These are phyloP conservation scores for Parsonsia alboflavescens DNA, from an alignment of 257 asterid genomes.

Conservation along the genomic window DNA sequence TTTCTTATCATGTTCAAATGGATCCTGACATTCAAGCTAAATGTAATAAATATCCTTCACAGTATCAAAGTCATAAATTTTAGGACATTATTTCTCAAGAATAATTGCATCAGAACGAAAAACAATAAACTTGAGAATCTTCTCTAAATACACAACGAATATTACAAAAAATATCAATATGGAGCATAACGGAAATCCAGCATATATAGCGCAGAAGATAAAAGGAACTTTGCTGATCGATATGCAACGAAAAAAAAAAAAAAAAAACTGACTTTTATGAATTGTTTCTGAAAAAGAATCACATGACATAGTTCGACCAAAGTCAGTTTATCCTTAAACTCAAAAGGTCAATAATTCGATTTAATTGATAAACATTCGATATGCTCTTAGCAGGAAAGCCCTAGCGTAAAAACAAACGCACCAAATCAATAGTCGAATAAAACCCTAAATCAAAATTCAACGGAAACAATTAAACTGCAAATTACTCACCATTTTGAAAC, in stretches of 20 bases:
- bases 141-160: not conserved
- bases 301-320: not conserved
- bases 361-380: not conserved
- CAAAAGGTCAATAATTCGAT: not conserved
- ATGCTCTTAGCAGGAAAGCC: not conserved
- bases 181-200: not conserved
- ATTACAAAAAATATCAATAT: not conserved
- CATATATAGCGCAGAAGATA: not conserved
- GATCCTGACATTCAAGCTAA: not conserved
- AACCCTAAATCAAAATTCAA: not conserved
- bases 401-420: not conserved
- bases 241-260: not conserved
- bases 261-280: not conserved
- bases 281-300: not conserved
- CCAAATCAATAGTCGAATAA: not conserved
- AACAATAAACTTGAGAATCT: not conserved
- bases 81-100: not conserved
- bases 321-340: not conserved
- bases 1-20: not conserved
- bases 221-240: not conserved
- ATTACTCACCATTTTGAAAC: slow-evolving; percentile 2
- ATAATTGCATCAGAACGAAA: not conserved
- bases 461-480: not conserved
- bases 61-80: not conserved
- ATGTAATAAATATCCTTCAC: not conserved